Percentiles rank a stretch among this genome's conserved stretches.
Conservation (phyloP, 2,329 filamentous ascomycete species). For the Colletotrichum zoysiae region DNA sequence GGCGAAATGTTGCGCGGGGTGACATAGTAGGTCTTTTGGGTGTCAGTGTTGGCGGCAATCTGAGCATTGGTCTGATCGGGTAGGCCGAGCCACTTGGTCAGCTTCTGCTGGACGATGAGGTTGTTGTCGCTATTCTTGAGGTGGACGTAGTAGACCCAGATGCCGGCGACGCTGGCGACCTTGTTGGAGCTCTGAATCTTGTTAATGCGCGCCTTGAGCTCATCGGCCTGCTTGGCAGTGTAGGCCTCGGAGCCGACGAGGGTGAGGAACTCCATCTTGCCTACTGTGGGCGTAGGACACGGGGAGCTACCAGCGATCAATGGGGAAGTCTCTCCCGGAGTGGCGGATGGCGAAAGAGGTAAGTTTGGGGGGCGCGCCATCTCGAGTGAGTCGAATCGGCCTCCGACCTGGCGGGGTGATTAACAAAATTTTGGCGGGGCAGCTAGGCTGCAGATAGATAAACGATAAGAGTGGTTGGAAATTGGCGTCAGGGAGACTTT, state of each 20-base stretch:
- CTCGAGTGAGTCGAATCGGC: slow-evolving; percentile 36
- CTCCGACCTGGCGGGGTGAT: slow-evolving; percentile 39
- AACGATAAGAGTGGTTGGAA: slow-evolving; percentile 37
- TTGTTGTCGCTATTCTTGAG: slow-evolving; percentile 61
- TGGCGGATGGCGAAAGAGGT: slow-evolving; percentile 32
- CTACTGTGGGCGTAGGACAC: slow-evolving; percentile 38
- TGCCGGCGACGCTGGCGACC: slow-evolving; percentile 63
- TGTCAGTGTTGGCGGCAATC: slow-evolving; percentile 58
- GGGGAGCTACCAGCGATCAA: slow-evolving; percentile 41
- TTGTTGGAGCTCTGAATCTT: slow-evolving; percentile 48
- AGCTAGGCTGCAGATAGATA: slow-evolving; percentile 34
- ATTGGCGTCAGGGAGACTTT: slow-evolving; percentile 17
- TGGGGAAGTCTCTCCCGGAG: slow-evolving; percentile 38
- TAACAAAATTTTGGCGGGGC: slow-evolving; percentile 41
- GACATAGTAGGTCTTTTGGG: slow-evolving; percentile 68
- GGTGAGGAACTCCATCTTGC: slow-evolving; percentile 46
- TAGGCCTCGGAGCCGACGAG: slow-evolving; percentile 63
- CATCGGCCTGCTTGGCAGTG: slow-evolving; percentile 58
- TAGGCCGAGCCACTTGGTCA: slow-evolving; percentile 51
- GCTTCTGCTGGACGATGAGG: slow-evolving; percentile 58
- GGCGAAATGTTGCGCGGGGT: slow-evolving; percentile 90
- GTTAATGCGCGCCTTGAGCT: slow-evolving; percentile 60
- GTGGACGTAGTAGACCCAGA: slow-evolving; percentile 77
- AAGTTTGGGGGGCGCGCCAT: slow-evolving; percentile 37
- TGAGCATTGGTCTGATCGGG: slow-evolving; percentile 60